Percentiles rank a stretch among this genome's conserved stretches.
Conservation (phyloP, 192 early-diverging fungal genomes). For the Paraglomus brasilianum region DNA sequence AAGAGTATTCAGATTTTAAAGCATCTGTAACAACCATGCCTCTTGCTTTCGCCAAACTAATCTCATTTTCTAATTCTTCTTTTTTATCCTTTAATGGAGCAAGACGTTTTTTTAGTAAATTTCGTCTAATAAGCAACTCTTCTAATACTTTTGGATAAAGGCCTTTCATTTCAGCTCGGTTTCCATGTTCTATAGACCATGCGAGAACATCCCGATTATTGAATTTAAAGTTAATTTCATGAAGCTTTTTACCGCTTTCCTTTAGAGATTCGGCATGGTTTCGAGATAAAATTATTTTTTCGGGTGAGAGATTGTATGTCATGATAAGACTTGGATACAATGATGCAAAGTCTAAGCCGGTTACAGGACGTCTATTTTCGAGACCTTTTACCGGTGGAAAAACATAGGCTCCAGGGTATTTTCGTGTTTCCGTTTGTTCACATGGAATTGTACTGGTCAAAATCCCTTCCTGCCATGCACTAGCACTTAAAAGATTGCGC, state of each 20-base stretch:
- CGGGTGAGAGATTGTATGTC: slow-evolving; percentile 16
- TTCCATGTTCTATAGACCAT: background rate
- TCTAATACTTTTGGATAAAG: slow-evolving; percentile 16
- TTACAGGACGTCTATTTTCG: slow-evolving; percentile 15
- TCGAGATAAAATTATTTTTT: slow-evolving; percentile 14
- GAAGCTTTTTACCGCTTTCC: slow-evolving; percentile 9
- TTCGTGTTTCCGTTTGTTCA: background rate
- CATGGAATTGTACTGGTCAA: slow-evolving; percentile 1
- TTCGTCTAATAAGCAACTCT: background rate
- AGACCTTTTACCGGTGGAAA: slow-evolving; percentile 8
- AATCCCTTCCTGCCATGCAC: background rate
- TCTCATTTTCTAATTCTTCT: slow-evolving; percentile 14
- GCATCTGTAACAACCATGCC: no score
- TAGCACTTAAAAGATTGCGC: slow-evolving; percentile 21
- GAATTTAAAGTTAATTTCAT: slow-evolving; percentile 12
- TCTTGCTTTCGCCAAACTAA: slow-evolving; percentile 4
- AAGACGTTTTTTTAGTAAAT: background rate
- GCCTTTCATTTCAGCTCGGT: slow-evolving; percentile 8
- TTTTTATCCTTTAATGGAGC: slow-evolving; percentile 5
- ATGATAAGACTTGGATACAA: slow-evolving; percentile 25
- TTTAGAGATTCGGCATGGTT: background rate
- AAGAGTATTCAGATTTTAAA: background rate
- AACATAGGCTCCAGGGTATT: slow-evolving; percentile 16
- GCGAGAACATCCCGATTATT: background rate
- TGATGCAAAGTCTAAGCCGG: slow-evolving; percentile 3